Conservation (phyloP, 78 protist genomes). For the Acrasis kona region DNA sequence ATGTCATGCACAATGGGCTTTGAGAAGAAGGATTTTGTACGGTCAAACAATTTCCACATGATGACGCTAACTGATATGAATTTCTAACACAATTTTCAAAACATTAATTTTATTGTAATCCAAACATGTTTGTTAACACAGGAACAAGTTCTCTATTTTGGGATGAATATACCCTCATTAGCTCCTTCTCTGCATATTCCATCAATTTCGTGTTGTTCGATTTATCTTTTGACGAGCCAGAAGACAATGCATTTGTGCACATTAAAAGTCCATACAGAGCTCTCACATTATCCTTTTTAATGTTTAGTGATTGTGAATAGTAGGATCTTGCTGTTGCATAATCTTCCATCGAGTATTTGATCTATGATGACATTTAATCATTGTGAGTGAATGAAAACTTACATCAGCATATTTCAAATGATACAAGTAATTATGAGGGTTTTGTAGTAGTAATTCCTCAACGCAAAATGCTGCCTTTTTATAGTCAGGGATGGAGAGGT, state of each 20-base stretch:
- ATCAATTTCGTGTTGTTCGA: neutral
- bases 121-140: no score
- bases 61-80: no score
- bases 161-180: neutral
- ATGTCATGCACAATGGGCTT: no score
- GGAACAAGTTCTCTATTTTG: no score
- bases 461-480: neutral
- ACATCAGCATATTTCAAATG: conserved; percentile 8
- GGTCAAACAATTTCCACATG: no score
- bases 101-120: no score
- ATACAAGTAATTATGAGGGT: neutral
- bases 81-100: no score
- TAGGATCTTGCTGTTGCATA: neutral
- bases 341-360: neutral
- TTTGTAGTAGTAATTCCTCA: neutral
- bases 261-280: neutral
- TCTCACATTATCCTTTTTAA: neutral
- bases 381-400: neutral
- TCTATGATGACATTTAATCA: no score
- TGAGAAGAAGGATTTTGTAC: no score
- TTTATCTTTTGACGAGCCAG: no score
- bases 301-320: neutral
- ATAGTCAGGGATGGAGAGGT: neutral
- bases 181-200: neutral
- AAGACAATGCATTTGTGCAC: neutral